Evolutionary conservation across 306 rosid genomes (phyloP).

Genomic region (Astragalus glycyphyllos): DNA sequence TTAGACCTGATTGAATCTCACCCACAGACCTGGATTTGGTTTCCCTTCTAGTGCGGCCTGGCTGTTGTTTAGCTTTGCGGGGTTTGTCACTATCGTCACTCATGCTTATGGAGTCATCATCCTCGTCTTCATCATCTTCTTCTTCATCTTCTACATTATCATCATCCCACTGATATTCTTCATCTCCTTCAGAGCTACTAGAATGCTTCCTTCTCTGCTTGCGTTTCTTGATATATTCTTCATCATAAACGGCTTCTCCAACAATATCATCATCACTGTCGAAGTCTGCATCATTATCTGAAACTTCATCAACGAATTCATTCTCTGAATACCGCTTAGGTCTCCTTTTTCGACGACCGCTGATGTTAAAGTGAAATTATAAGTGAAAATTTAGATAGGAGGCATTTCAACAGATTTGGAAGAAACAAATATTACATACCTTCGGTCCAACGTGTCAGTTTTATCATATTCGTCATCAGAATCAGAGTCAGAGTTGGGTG

Average conservation of each 20-base stretch:
- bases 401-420: constrained; percentile 6
- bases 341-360: constrained; percentile 83
- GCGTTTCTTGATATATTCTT: constrained; percentile 85
- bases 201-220: constrained; percentile 81
- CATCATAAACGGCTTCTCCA: constrained; percentile 96
- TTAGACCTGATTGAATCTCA: constrained; percentile 83
- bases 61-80: constrained; percentile 65
- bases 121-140: constrained; percentile 77
- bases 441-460: constrained; percentile 70
- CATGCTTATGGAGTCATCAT: constrained; percentile 62
- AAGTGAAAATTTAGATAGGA: constrained; percentile 33
- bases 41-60: constrained; percentile 83
- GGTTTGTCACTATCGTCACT: constrained; percentile 94
- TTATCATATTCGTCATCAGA: constrained; percentile 64
- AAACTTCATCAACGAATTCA: constrained; percentile 76
- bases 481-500: constrained; percentile 60
- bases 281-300: constrained; percentile 79
- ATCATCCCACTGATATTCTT: constrained; percentile 88
- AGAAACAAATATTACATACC: constrained; percentile 52
- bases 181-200: constrained; percentile 99
- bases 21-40: constrained; percentile 84
- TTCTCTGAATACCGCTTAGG: constrained; percentile 90
- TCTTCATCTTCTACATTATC: constrained; percentile 95
- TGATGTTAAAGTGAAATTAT: constrained; percentile 43
- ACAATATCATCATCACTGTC: constrained; percentile 98